Percentiles rank a stretch among this genome's conserved stretches.
Evolutionary conservation across 2,329 filamentous ascomycete genomes (phyloP).

Genomic region (Grosmannia serpens): DNA sequence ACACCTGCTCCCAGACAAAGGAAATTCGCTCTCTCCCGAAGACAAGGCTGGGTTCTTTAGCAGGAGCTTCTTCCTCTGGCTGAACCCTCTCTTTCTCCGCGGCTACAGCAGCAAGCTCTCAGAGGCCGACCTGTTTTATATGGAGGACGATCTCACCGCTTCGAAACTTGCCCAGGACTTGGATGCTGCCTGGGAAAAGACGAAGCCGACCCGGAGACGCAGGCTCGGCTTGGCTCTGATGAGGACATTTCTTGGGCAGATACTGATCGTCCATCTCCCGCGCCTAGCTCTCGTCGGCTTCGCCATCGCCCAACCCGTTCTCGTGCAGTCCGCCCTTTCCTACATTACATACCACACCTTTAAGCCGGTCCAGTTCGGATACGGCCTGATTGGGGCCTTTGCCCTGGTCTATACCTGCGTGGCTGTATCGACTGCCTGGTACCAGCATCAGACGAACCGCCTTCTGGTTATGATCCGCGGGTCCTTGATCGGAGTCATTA

Average conservation of each 20-base stretch:
- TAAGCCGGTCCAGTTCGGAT: background rate
- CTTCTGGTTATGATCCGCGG: background rate
- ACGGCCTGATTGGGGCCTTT: background rate
- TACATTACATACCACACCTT: background rate
- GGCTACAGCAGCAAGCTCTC: background rate
- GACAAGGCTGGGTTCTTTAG: background rate
- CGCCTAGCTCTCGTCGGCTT: background rate
- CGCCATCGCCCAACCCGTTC: constrained; percentile 1
- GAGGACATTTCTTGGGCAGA: background rate
- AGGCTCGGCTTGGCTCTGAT: background rate
- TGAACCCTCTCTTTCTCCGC: background rate
- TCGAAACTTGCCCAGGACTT: background rate
- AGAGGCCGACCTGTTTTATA: background rate
- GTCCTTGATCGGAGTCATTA: background rate
- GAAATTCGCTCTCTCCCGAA: background rate
- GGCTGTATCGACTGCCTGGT: background rate
- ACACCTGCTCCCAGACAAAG: background rate
- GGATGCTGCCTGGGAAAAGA: background rate
- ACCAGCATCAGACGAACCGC: constrained; percentile 1
- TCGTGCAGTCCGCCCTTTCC: background rate
- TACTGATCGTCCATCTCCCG: background rate
- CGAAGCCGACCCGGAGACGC: background rate
- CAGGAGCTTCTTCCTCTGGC: background rate
- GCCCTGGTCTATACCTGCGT: background rate
- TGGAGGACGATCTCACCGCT: background rate